phyloP scores from a whole-genome alignment of 106 monocot species.

The Allium cepa region DNA sequence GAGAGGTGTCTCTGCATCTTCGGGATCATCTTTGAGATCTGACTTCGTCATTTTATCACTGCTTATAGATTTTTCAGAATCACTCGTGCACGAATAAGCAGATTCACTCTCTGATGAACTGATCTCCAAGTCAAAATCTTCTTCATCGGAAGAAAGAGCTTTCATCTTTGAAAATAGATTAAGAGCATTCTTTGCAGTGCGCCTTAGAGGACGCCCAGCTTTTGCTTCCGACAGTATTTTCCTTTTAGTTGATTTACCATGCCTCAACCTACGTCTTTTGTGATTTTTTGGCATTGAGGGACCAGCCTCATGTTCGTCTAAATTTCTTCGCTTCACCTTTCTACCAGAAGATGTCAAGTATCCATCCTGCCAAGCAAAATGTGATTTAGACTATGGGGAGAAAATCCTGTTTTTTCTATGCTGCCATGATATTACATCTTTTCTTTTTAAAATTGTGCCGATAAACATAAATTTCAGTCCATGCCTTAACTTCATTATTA shows the following conservation, averaged over 20 bases:
- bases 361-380: conserved; percentile 30
- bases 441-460: no score
- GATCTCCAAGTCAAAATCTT: conserved; percentile 54
- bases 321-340: conserved; percentile 69
- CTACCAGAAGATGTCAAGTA: conserved; percentile 86
- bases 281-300: conserved; percentile 17
- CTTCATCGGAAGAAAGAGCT: conserved; percentile 57
- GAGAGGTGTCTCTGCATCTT: conserved; percentile 28
- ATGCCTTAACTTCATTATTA: no score
- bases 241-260: conserved; percentile 30
- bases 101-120: conserved; percentile 61
- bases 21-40: conserved; percentile 23
- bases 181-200: conserved; percentile 90
- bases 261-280: conserved; percentile 28
- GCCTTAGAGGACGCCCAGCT: conserved; percentile 64
- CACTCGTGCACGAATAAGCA: conserved; percentile 46
- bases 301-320: conserved; percentile 60
- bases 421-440: no score
- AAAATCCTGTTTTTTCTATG: no score
- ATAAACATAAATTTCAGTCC: no score
- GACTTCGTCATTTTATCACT: conserved; percentile 21
- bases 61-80: conserved; percentile 42
- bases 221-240: conserved; percentile 63
- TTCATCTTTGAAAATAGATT: conserved; percentile 73
- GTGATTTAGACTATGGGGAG: neutral